Base-by-base conservation (phyloP, 2,329 filamentous ascomycete species). In the Epichloe bromicola region DNA sequence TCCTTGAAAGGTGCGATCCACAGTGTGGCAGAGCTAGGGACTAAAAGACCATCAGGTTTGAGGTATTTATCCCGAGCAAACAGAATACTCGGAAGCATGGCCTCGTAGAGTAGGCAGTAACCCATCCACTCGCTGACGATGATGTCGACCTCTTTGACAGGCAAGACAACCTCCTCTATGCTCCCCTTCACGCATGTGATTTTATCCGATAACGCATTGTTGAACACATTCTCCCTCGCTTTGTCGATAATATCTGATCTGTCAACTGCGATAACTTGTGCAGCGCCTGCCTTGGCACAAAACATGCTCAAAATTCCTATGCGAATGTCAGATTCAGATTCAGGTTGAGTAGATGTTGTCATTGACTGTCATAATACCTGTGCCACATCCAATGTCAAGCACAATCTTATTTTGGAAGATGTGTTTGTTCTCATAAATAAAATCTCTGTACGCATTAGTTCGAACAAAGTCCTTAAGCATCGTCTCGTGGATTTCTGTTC, bases 41-140 rank as follows among this genome's bases (percentile, higher is more conserved):
- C 85, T 71, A 97, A 82, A 49, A 96, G 74, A 15, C 90, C 90
- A 51, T 80, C 83, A 1, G 84, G 79, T 53, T 79, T 82, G 23
- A 97, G 80, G 66, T 95, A 96, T 58, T 80, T 82, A 68, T 97
- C 90, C 54, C 90, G 79, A 42, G 91, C 91, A 62, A 82, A 91
- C 48, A 97, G 76, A 20, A 97, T 88, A 46, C 88, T 94, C 56
- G 93, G 88, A 30, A 97, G 80, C 90, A 97, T 97, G 51, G 89
- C 88, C 69, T 97, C 90, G 66, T 94, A 97, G 5, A 96, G 76
- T 17, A 96, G 76, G 56, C 84, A 87, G 65, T 97, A 97, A 33
- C 90, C 90, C 90, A 97, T 97, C 90, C 90, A 97, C 67, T 97
- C 90, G 53, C 87, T 94, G 54, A 97, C 84, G 63, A 97, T 95